phyloP scores from a whole-genome alignment of 495 filamentous ascomycete species.

The Penicillium atrosanguineum region DNA sequence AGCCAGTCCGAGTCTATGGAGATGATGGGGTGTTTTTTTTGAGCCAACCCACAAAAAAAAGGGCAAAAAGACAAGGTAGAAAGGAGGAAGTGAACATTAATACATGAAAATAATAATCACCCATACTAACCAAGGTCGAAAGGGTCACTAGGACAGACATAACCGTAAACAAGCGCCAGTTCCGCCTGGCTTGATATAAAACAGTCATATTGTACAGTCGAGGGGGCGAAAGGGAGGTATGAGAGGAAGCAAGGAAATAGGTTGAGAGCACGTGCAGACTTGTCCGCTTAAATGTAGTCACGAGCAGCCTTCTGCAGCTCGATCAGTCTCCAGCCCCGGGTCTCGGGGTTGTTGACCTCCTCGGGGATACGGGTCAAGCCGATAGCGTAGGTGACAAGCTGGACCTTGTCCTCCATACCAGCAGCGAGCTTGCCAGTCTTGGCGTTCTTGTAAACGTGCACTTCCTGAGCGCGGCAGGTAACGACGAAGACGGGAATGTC shows the following conservation, averaged over 20 bases:
- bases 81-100: conserved; percentile 26
- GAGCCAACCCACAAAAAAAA: conserved; percentile 1
- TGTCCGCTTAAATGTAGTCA: conserved; percentile 73
- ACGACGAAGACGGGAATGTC: conserved; percentile 97
- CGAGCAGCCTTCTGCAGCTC: conserved; percentile 98
- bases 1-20: conserved; percentile 24
- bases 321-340: conserved; percentile 92
- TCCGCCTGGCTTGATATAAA: conserved; percentile 39
- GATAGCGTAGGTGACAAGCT: conserved; percentile 96
- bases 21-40: conserved; percentile 7
- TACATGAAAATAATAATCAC: conserved; percentile 27
- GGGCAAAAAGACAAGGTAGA: conserved; percentile 10
- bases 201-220: conserved; percentile 45
- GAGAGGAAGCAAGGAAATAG: conserved; percentile 10
- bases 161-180: conserved; percentile 32
- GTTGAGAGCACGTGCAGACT: background rate
- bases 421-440: conserved; percentile 88
- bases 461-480: conserved; percentile 94
- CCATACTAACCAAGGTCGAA: conserved; percentile 13
- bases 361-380: conserved; percentile 90
- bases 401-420: conserved; percentile 98
- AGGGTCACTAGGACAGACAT: conserved; percentile 32
- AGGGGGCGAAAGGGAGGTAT: conserved; percentile 11
- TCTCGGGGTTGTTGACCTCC: conserved; percentile 95
- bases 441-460: conserved; percentile 90